phyloP scores from a whole-genome alignment of 2,329 filamentous ascomycete species.

The Neospermospora avenae region DNA sequence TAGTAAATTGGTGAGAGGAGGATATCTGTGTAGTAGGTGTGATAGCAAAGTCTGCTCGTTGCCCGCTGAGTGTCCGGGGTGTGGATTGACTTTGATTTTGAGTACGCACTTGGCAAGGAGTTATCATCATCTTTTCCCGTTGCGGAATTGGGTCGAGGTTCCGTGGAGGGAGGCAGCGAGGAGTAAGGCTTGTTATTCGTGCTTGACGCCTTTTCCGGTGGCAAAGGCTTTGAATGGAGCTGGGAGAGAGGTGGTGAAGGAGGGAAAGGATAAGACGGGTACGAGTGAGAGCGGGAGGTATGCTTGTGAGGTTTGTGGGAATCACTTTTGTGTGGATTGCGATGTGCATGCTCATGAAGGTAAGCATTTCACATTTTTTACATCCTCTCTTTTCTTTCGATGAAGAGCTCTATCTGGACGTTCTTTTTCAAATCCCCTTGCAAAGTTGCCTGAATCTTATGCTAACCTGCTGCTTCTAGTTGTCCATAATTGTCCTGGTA shows the following conservation, averaged over 20 bases:
- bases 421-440: too few relatives aligned
- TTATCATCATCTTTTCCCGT: slow-evolving; percentile 87
- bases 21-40: slow-evolving; percentile 89
- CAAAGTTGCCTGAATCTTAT: background rate
- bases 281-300: slow-evolving; percentile 87
- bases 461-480: slow-evolving; percentile 8
- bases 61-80: slow-evolving; percentile 87
- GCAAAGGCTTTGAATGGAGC: slow-evolving; percentile 20
- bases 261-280: slow-evolving; percentile 46
- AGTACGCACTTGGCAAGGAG: slow-evolving; percentile 91
- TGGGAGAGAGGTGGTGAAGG: slow-evolving; percentile 27
- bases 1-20: slow-evolving; percentile 74
- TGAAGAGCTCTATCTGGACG: background rate
- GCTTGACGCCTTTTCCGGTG: slow-evolving; percentile 67
- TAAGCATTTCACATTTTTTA: background rate
- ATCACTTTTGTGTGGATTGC: slow-evolving; percentile 97
- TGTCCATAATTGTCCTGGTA: slow-evolving; percentile 18
- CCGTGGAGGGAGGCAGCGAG: slow-evolving; percentile 69
- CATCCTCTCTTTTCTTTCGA: background rate
- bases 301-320: slow-evolving; percentile 78
- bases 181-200: slow-evolving; percentile 67
- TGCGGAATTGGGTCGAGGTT: slow-evolving; percentile 88
- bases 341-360: slow-evolving; percentile 87
- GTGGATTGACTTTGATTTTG: slow-evolving; percentile 86
- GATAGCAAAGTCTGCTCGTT: slow-evolving; percentile 83